These are phyloP conservation scores for Leccinum variicolor DNA, from an alignment of 768 basidiomycete species.

Conservation along the genomic window DNA sequence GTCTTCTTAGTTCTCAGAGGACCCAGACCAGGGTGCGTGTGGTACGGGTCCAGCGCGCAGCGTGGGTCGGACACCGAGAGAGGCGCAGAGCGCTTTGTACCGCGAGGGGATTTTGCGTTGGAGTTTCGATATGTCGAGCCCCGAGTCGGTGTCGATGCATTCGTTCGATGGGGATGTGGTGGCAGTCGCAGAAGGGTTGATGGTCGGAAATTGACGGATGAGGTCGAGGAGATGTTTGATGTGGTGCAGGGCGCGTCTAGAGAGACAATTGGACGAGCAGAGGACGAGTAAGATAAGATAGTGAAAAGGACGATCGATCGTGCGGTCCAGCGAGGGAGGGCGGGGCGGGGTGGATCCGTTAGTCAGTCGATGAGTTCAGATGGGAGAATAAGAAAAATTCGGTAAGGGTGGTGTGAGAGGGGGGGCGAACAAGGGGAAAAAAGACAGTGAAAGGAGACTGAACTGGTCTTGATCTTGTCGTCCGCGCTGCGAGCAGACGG, in stretches of 20 bases:
- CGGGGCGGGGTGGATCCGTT: neutral
- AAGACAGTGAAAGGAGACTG: neutral
- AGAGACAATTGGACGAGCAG: neutral
- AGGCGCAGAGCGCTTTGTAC: slow-evolving; percentile 83
- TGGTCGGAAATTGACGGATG: slow-evolving; percentile 70
- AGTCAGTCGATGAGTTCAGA: neutral
- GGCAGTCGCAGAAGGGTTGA: slow-evolving; percentile 56
- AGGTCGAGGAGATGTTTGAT: slow-evolving; percentile 67
- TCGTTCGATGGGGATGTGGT: slow-evolving; percentile 14
- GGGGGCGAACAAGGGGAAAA: no score
- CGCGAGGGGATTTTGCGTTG: slow-evolving; percentile 83
- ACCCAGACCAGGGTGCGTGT: neutral
- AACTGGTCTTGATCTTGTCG: slow-evolving; percentile 7
- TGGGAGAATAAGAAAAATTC: no score
- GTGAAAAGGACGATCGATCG: neutral
- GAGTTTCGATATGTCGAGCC: slow-evolving; percentile 67
- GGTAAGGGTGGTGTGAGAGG: no score
- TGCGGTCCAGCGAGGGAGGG: neutral
- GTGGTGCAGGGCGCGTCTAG: slow-evolving; percentile 59
- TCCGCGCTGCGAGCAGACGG: slow-evolving; percentile 39
- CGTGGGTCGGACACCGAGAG: slow-evolving; percentile 63
- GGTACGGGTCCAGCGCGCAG: slow-evolving; percentile 23
- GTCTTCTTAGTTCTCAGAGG: neutral
- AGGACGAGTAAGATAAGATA: no score
- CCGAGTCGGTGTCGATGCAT: slow-evolving; percentile 28